phyloP scores from a whole-genome alignment of 176 grass and related monocot species.

The Secale cereale region DNA sequence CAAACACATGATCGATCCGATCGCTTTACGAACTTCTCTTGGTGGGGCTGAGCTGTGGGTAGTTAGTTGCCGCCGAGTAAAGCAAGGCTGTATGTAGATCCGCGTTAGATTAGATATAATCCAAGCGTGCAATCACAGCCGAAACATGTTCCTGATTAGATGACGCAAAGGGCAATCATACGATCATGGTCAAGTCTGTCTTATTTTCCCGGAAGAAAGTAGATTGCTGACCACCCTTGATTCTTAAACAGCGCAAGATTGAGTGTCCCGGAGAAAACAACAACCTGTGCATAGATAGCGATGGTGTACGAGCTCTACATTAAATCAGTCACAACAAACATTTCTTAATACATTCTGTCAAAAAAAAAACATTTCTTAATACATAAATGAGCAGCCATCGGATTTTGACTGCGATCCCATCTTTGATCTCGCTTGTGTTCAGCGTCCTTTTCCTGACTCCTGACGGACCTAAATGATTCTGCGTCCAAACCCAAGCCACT shows the following conservation, averaged over 20 bases:
- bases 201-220: background rate
- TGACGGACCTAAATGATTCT: background rate
- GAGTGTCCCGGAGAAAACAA: background rate
- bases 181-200: background rate
- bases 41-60: background rate
- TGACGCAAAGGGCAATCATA: background rate
- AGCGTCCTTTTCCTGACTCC: background rate
- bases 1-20: conserved; percentile 3
- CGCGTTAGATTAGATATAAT: background rate
- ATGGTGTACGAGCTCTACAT: background rate
- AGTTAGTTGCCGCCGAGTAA: background rate
- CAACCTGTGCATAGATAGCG: background rate
- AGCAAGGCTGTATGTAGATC: background rate
- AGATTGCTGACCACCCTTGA: background rate
- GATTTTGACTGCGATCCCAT: background rate
- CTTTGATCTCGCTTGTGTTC: background rate
- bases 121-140: background rate
- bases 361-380: background rate
- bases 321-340: background rate
- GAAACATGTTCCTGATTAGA: background rate
- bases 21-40: conserved; percentile 1
- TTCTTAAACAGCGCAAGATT: background rate
- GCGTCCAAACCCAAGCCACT: background rate
- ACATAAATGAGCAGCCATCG: background rate
- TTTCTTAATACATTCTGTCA: too few species aligned